Percentiles rank a stretch among this genome's conserved stretches.
Conservation (phyloP, 2,329 filamentous ascomycete species). For the Aspergillus japonicus region DNA sequence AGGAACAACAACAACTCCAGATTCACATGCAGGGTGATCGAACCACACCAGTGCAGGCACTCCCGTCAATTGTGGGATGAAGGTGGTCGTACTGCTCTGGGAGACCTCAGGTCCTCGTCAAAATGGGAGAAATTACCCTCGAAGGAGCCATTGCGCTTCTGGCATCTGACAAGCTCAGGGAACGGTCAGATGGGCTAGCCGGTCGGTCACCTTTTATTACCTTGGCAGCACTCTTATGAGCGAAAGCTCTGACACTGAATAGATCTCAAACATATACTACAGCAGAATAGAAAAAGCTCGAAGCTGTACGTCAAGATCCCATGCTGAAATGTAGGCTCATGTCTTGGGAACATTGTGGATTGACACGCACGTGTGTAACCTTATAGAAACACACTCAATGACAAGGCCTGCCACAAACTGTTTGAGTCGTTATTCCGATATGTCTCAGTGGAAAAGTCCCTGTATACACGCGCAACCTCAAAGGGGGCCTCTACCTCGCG, state of each 20-base stretch:
- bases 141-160: conserved; percentile 44
- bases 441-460: conserved; percentile 67
- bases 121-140: conserved; percentile 46
- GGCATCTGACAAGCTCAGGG: conserved; percentile 44
- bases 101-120: conserved; percentile 8
- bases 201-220: conserved; percentile 30
- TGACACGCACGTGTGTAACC: conserved; percentile 13
- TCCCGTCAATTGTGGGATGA: background rate
- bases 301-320: conserved; percentile 33
- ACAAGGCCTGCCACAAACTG: conserved; percentile 77
- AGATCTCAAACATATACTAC: conserved; percentile 58
- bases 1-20: conserved; percentile 10
- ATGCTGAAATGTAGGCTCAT: background rate
- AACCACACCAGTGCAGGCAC: background rate
- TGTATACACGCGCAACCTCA: conserved; percentile 56
- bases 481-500: conserved; percentile 54
- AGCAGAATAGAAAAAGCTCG: conserved; percentile 49
- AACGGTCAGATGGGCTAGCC: conserved; percentile 53
- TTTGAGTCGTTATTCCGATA: conserved; percentile 78
- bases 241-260: conserved; percentile 15
- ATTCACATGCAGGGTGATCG: background rate
- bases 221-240: conserved; percentile 1
- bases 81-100: background rate
- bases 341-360: background rate
- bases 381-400: conserved; percentile 55